Evolutionary conservation across 345 rosid genomes (phyloP), one percentile per base, ranked within the genome.

Genomic region (Clarkia xantiana): DNA sequence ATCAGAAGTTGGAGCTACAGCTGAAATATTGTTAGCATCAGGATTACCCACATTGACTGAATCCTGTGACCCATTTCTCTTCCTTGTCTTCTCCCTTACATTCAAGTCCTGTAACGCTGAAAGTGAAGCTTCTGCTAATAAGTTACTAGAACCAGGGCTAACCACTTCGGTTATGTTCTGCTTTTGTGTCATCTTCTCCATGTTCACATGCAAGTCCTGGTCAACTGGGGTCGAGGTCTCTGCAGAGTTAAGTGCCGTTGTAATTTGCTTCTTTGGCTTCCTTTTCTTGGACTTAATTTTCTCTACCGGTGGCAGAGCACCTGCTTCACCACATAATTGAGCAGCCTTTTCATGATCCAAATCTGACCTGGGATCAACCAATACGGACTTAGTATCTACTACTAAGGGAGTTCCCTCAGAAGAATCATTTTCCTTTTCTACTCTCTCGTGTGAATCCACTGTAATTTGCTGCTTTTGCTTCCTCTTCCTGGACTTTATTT

Each of bases 271-370:
- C 15, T 49, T 53, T 20, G 17, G 44, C 25, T 55, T 29, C 55
- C 11, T 52, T 47, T 42, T 53, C 56, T 11, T 50, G 14, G n/a
- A 43, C 38, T 59, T 51, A 23, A 3, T 58, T 38, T 54, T 63
- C 9, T 14, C 42, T 23, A 42, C 11, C 11, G 57, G 40, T 50
- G 22, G 47, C 17, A 22, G 29, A 42, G 45, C 40, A 45, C 10
- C 45, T 14, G 38, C 18, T 18, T 55, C 53, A n/a, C 50, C 40
- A 41, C 56, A 40, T 22, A 43, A 38, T 25, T 25, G 53, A 18
- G 52, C 39, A 18, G 52, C 39, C 39, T 53, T 18, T 17, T 42
- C 23, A 58, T 25, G 18, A 18, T 44, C 42, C 20, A 2, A 13
- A 9, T 42, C 45, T 18, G 59, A 45, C 25, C 22, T 18, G 8